phyloP scores from a whole-genome alignment of 2,329 filamentous ascomycete species.

The Pseudogymnoascus sp. region DNA sequence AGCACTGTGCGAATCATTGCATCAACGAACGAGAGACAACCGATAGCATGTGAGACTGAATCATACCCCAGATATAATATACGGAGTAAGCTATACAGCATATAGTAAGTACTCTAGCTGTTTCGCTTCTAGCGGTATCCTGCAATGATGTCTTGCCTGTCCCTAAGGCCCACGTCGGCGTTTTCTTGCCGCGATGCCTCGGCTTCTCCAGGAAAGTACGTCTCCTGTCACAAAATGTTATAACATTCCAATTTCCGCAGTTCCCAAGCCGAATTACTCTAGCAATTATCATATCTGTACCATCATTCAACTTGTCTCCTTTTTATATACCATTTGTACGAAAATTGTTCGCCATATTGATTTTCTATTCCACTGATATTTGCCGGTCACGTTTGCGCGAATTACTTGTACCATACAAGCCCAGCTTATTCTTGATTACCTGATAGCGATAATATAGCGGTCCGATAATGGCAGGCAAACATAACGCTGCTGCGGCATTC shows the following conservation, averaged over 20 bases:
- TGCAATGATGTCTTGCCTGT: not conserved
- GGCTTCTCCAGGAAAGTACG: conserved; percentile 2
- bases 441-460: conserved; percentile 5
- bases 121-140: not conserved
- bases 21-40: not conserved
- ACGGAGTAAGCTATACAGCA: not conserved
- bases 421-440: not conserved
- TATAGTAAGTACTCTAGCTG: not conserved
- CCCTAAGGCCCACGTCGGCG: not conserved
- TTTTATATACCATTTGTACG: conserved; percentile 7
- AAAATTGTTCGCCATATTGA: not conserved
- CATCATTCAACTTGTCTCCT: not conserved
- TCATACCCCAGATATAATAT: not conserved
- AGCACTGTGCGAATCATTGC: not conserved
- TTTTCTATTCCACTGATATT: not conserved
- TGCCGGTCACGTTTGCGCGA: conserved; percentile 1
- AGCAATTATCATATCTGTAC: not conserved
- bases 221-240: conserved; percentile 4
- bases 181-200: not conserved
- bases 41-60: not conserved
- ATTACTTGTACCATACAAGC: conserved; percentile 1
- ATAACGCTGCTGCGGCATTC: not conserved
- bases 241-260: not conserved
- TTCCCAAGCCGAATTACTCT: not conserved
- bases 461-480: conserved; percentile 4